These are phyloP conservation scores for Vararia minispora DNA, from an alignment of 768 basidiomycete species.

Conservation along the genomic window DNA sequence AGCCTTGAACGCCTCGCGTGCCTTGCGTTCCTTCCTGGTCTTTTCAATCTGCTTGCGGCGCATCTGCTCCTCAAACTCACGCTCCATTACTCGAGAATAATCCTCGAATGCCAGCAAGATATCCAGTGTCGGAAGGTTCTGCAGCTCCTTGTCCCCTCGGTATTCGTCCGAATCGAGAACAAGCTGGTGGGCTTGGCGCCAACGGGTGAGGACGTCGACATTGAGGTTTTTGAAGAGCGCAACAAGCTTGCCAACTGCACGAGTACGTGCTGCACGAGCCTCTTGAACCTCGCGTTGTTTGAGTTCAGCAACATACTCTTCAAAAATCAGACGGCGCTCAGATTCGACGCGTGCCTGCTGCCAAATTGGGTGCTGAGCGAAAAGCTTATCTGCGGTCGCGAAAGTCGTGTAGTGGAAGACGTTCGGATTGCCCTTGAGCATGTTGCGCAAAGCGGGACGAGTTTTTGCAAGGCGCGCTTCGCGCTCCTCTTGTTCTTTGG, in stretches of 20 bases:
- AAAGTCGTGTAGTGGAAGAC: slow-evolving; percentile 92
- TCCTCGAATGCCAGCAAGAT: slow-evolving; percentile 92
- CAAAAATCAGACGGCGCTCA: slow-evolving; percentile 81
- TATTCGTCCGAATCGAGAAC: slow-evolving; percentile 73
- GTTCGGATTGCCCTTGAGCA: slow-evolving; percentile 79
- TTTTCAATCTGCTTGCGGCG: slow-evolving; percentile 74
- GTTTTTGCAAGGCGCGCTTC: slow-evolving; percentile 76
- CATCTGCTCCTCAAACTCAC: slow-evolving; percentile 85
- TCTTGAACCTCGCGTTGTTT: slow-evolving; percentile 86
- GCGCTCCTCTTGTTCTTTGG: slow-evolving; percentile 78
- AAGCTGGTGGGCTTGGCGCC: slow-evolving; percentile 74
- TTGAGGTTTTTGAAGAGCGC: slow-evolving; percentile 76
- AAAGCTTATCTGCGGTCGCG: slow-evolving; percentile 76
- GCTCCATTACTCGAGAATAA: slow-evolving; percentile 80
- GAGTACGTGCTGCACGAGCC: slow-evolving; percentile 60
- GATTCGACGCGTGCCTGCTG: slow-evolving; percentile 74
- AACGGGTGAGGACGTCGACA: slow-evolving; percentile 89
- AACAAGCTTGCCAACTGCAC: slow-evolving; percentile 77
- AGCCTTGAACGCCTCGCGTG: slow-evolving; percentile 85
- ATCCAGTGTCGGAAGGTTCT: slow-evolving; percentile 79
- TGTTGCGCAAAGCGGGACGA: slow-evolving; percentile 76
- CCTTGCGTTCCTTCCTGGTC: slow-evolving; percentile 75
- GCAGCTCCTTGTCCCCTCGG: slow-evolving; percentile 65
- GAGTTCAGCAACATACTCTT: slow-evolving; percentile 82
- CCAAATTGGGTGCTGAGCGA: slow-evolving; percentile 87